Conservation (phyloP, 176 grass and related monocot genomes). For the Puccinellia tenuiflora region DNA sequence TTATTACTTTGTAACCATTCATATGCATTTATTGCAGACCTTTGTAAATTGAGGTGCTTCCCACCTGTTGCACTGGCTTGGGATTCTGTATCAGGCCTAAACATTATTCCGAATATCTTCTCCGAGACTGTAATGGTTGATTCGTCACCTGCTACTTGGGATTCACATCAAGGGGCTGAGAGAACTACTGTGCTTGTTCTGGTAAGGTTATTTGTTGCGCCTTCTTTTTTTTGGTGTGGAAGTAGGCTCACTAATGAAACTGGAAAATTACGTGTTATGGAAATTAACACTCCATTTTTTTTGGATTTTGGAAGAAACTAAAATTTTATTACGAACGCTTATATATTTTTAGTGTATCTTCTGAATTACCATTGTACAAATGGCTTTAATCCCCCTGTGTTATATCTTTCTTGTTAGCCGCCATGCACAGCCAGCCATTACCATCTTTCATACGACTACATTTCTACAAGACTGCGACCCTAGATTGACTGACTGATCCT, state of each 20-base stretch:
- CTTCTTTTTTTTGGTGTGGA: not conserved
- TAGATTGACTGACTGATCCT: not conserved
- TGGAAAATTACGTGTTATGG: not conserved
- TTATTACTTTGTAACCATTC: conserved; percentile 11
- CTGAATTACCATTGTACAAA: not conserved
- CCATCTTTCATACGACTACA: not conserved
- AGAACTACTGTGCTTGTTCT: conserved; percentile 71
- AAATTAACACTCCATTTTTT: not conserved
- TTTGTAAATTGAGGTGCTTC: conserved; percentile 94
- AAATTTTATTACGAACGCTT: not conserved
- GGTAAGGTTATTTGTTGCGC: conserved; percentile 40
- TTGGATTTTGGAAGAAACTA: not conserved
- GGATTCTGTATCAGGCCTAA: conserved; percentile 80
- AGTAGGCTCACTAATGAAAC: not conserved
- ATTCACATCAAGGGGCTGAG: conserved; percentile 50
- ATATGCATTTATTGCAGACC: conserved; percentile 40
- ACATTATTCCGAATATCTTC: conserved; percentile 81
- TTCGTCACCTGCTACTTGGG: conserved; percentile 86
- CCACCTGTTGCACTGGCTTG: conserved; percentile 82
- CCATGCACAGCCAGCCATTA: not conserved
- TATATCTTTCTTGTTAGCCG: not conserved
- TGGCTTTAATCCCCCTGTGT: conserved; percentile 2
- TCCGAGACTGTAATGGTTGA: conserved; percentile 74
- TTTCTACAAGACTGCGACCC: not conserved
- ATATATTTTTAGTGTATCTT: not conserved